Conservation (phyloP, 2,329 filamentous ascomycete genomes). For the Pseudocercospora macadamiae region DNA sequence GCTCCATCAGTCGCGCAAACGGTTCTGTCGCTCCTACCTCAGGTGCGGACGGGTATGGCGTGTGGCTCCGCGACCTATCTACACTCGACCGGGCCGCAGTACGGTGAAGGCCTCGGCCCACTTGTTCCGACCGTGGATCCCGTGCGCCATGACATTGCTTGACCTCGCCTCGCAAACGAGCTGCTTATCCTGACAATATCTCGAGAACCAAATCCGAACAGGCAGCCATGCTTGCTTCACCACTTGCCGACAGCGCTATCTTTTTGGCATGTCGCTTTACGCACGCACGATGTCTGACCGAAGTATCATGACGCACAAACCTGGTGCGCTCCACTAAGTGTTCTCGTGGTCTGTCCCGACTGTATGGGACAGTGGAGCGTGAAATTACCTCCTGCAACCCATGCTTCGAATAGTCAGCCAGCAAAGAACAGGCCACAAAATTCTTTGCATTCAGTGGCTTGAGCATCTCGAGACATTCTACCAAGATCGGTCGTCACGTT, state of each 20-base stretch:
- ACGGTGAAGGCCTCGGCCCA: background rate
- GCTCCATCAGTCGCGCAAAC: background rate
- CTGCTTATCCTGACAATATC: background rate
- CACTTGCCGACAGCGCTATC: background rate
- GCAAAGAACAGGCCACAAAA: too few relatives aligned
- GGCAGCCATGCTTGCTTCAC: background rate
- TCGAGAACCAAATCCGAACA: background rate
- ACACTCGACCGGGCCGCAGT: background rate
- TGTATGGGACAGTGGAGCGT: background rate
- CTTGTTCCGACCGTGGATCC: background rate
- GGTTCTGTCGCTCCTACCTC: background rate
- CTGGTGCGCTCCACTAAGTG: background rate
- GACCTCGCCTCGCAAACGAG: conserved; percentile 6
- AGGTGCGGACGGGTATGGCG: background rate
- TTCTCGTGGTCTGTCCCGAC: conserved; percentile 11
- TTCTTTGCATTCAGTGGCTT: too few relatives aligned
- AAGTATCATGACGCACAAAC: background rate
- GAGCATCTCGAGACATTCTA: too few relatives aligned
- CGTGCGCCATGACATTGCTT: background rate
- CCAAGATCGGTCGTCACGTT: too few relatives aligned
- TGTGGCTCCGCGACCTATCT: conserved; percentile 4
- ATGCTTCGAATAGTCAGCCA: too few relatives aligned
- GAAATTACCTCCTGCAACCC: background rate
- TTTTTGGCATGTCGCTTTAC: background rate
- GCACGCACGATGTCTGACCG: background rate